Conservation (phyloP, 495 filamentous ascomycete species). For the Penicillium antarcticum region DNA sequence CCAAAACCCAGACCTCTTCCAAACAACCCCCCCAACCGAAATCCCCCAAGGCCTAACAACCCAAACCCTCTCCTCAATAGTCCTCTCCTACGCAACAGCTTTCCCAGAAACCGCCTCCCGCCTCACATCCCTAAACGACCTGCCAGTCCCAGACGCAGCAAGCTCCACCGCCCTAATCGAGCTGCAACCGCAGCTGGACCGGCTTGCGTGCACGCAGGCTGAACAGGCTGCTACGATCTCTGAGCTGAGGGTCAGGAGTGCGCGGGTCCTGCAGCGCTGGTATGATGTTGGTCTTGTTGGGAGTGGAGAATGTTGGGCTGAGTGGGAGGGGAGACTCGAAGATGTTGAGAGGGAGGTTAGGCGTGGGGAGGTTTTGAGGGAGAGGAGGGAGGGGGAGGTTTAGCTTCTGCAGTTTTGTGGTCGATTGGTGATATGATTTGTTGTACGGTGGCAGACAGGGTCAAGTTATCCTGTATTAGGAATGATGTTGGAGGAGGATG, state of each 20-base stretch:
- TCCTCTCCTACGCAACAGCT: constrained; percentile 69
- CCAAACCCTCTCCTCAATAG: constrained; percentile 55
- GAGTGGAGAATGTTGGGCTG: constrained; percentile 68
- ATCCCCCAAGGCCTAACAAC: constrained; percentile 43
- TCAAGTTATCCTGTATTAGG: too few relatives aligned
- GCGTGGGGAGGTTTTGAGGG: constrained; percentile 50
- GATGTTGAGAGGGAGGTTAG: constrained; percentile 63
- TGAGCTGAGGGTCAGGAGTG: constrained; percentile 69
- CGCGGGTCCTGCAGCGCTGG: constrained; percentile 71
- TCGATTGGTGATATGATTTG: too few relatives aligned
- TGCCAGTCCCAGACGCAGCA: constrained; percentile 67
- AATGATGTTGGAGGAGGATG: too few relatives aligned
- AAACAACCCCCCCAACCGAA: constrained; percentile 30
- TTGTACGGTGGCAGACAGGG: too few relatives aligned
- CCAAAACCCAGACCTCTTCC: constrained; percentile 57
- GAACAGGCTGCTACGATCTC: constrained; percentile 70
- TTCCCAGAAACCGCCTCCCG: constrained; percentile 77
- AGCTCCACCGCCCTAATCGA: constrained; percentile 64
- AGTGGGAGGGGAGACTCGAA: constrained; percentile 67
- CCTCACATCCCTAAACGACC: constrained; percentile 74
- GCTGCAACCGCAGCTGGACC: constrained; percentile 68
- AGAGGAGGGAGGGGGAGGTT: constrained; percentile 38
- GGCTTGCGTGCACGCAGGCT: constrained; percentile 60
- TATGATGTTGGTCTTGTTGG: constrained; percentile 70
- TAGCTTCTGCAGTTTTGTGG: too few relatives aligned